A percentile compares a stretch with the other conserved stretches of the same genome.
Evolutionary conservation across 2,329 filamentous ascomycete genomes (phyloP).

Genomic region (Clarireedia sp.): DNA sequence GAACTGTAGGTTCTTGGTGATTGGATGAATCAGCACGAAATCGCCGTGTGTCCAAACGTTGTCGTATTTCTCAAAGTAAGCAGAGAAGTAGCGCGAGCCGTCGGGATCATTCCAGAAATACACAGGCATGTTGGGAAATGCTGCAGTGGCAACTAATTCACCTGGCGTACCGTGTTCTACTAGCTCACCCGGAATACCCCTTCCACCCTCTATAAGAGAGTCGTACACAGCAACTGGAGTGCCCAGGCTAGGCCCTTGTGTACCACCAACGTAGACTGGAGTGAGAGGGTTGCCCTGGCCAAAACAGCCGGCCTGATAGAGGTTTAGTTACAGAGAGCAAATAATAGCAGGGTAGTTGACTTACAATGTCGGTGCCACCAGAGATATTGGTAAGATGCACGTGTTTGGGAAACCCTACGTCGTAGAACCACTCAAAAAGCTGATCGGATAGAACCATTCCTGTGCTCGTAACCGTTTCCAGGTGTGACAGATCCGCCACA

Average conservation of each 20-base stretch:
- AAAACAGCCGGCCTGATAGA: slow-evolving; percentile 44
- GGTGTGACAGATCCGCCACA: slow-evolving; percentile 48
- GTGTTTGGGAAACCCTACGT: slow-evolving; percentile 54
- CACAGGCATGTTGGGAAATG: slow-evolving; percentile 71
- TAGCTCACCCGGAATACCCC: slow-evolving; percentile 32
- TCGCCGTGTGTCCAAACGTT: slow-evolving; percentile 78
- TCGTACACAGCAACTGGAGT: slow-evolving; percentile 55
- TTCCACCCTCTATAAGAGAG: slow-evolving; percentile 41
- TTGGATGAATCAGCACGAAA: slow-evolving; percentile 63
- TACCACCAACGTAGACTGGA: slow-evolving; percentile 55
- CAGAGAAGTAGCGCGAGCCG: slow-evolving; percentile 39
- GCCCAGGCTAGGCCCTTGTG: slow-evolving; percentile 44
- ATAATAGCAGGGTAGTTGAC: slow-evolving; percentile 13
- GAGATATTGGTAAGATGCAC: slow-evolving; percentile 67
- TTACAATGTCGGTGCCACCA: slow-evolving; percentile 68
- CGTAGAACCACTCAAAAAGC: slow-evolving; percentile 72
- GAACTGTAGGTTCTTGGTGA: slow-evolving; percentile 57
- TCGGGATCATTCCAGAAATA: slow-evolving; percentile 52
- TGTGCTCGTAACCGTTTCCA: slow-evolving; percentile 60
- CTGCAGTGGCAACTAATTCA: slow-evolving; percentile 61
- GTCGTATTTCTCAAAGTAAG: slow-evolving; percentile 55
- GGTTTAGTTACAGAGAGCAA: not conserved
- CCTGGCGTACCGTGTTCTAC: slow-evolving; percentile 56
- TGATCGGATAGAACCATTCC: slow-evolving; percentile 76
- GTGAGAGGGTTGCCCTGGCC: slow-evolving; percentile 55